phyloP scores from a whole-genome alignment of 805 yeast species.

The Blastobotrys chiropterorum region DNA sequence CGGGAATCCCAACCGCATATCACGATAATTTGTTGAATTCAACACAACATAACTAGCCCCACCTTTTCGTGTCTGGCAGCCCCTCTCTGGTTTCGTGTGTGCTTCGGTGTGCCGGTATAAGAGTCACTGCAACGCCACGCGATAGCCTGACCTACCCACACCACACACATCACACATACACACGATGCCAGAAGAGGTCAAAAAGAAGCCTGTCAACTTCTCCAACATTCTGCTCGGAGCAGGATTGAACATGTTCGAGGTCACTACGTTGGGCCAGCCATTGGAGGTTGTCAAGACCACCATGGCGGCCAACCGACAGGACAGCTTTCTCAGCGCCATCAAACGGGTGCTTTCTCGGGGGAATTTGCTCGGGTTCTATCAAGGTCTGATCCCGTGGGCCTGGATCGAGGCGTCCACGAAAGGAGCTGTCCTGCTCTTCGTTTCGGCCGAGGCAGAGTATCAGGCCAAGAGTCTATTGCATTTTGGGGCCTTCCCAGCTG shows the following conservation, averaged over 20 bases:
- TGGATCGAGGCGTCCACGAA: slow-evolving; percentile 99
- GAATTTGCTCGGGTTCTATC: slow-evolving; percentile 87
- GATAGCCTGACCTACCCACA: not conserved
- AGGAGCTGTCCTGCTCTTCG: slow-evolving; percentile 92
- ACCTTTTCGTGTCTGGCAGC: not conserved
- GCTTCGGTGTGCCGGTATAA: not conserved
- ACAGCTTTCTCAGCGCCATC: slow-evolving; percentile 61
- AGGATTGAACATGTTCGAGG: slow-evolving; percentile 87
- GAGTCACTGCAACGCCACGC: not conserved
- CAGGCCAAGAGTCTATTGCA: slow-evolving; percentile 42
- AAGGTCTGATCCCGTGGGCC: slow-evolving; percentile 98
- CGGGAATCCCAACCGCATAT: not conserved
- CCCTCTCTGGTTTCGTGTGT: too few species aligned
- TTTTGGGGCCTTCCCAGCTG: slow-evolving; percentile 63
- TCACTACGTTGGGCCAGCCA: slow-evolving; percentile 93
- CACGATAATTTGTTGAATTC: not conserved
- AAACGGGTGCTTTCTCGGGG: slow-evolving; percentile 87
- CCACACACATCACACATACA: not conserved
- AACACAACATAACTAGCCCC: not conserved
- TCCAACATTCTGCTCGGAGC: slow-evolving; percentile 92
- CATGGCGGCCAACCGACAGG: slow-evolving; percentile 91
- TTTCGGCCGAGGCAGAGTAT: slow-evolving; percentile 88
- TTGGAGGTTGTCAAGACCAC: slow-evolving; percentile 94
- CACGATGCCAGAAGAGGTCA: slow-evolving; percentile 30
- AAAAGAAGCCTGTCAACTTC: slow-evolving; percentile 82